A percentile compares a stretch with the other conserved stretches of the same genome.
Evolutionary conservation across 495 filamentous ascomycete genomes (phyloP).

Genomic region (Neurospora sublineolata): DNA sequence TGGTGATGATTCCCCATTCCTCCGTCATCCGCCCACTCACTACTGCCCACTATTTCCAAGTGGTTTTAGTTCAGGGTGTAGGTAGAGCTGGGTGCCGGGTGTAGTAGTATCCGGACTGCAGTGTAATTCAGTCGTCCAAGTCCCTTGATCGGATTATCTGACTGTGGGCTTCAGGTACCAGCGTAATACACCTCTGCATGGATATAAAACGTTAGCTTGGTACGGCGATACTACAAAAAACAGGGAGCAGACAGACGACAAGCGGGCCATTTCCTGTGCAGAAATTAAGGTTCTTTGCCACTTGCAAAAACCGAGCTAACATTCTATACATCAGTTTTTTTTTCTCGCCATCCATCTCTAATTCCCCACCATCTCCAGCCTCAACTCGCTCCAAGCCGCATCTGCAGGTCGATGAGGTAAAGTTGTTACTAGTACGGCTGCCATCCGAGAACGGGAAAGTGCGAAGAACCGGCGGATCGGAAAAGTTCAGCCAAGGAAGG

Average conservation of each 20-base stretch:
- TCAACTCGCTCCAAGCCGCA: neutral
- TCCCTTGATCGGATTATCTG: neutral
- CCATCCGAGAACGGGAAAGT: neutral
- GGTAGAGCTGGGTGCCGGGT: neutral
- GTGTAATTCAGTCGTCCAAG: neutral
- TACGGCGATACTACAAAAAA: neutral
- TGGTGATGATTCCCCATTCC: neutral
- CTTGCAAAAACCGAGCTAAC: neutral
- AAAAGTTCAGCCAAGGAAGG: neutral
- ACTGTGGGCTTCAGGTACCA: neutral
- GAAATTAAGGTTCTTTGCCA: neutral
- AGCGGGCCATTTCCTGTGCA: neutral
- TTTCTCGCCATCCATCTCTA: neutral
- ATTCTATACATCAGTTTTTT: neutral
- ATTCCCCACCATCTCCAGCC: neutral
- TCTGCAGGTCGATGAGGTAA: neutral
- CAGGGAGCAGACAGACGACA: neutral
- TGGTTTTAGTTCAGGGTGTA: neutral
- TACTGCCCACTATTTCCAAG: neutral
- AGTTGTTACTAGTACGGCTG: neutral
- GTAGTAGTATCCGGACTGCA: neutral
- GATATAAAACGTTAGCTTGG: neutral
- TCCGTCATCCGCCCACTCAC: neutral
- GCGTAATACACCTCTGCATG: neutral
- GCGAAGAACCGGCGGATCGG: neutral